Conservation (phyloP, 1,284 basidiomycete genomes). For the Rhodotorula sp. region DNA sequence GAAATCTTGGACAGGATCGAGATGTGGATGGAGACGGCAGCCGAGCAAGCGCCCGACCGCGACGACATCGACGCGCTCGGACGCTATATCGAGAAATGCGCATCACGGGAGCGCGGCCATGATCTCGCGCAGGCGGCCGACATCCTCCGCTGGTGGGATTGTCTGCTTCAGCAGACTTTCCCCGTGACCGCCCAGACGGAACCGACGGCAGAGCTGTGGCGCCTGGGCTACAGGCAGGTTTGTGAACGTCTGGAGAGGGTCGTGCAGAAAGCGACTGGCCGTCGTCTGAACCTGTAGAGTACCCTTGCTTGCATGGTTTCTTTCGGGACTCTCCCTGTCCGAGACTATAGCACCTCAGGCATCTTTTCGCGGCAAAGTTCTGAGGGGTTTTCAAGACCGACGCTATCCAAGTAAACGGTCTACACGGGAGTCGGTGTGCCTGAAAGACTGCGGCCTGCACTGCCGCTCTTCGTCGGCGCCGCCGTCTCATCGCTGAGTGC, state of each 20-base stretch:
- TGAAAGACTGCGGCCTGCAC: background rate
- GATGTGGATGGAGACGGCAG: constrained; percentile 64
- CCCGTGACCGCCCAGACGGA: constrained; percentile 20
- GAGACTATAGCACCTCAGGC: too few relatives aligned
- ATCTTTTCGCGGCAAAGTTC: too few relatives aligned
- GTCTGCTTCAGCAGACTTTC: constrained; percentile 43
- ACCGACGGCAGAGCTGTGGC: constrained; percentile 60
- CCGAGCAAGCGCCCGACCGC: constrained; percentile 58
- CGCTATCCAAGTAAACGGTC: background rate
- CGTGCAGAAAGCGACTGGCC: constrained; percentile 28
- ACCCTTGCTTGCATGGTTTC: too few relatives aligned
- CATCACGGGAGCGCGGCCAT: constrained; percentile 56
- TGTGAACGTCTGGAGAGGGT: constrained; percentile 53
- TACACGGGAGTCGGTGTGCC: background rate
- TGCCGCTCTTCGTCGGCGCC: background rate
- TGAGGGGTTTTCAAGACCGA: background rate
- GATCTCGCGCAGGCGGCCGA: constrained; percentile 66
- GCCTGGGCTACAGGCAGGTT: constrained; percentile 66
- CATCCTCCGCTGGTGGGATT: constrained; percentile 71
- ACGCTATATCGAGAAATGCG: constrained; percentile 65
- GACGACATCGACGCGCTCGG: constrained; percentile 69
- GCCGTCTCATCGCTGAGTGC: constrained; percentile 31
- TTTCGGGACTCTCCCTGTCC: too few relatives aligned
- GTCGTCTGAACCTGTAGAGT: background rate
- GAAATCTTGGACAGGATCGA: constrained; percentile 69